Base-by-base conservation (phyloP, 345 rosid species). In the Populus ilicifolia region DNA sequence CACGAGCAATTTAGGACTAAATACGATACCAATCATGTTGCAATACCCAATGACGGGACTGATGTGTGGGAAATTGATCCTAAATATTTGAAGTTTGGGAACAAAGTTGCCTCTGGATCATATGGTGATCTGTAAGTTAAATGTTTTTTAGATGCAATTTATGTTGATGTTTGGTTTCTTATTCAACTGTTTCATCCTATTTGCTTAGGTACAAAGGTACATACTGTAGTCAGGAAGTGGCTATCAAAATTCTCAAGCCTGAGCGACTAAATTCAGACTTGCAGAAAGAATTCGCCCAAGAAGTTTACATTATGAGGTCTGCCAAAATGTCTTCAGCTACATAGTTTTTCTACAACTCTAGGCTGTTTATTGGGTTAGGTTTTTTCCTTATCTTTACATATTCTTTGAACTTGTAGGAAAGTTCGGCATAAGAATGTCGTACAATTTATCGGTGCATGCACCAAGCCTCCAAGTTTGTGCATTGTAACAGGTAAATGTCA, bases 11-110 rank as follows among this genome's bases (percentile, higher is more conserved):
- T 71, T 10, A 77, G 52, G 30, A 75, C 67, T 79, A 83, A 86
- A 69, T 67, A 75, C 54, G 85, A 81, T 50, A 78, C 81, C 65
- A 78, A 85, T 82, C 88, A 86, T 84, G 91, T 96, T 83, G 61
- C 90, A 71, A 96, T 96, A 88, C 99, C 98, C 69, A 83, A 75
- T 79, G 99, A 93, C 75, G 97, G 98, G 83, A 92, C 91, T 75
- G 98, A 96, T 85, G 99, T 90, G 36, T 96, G 99, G 99, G 99
- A 96, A 89, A 88, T 96, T 75, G 92, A 96, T 84, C 87, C 90
- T 23, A 77, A 81, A 79, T 74, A 88, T 76, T 80, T 96, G 79
- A 87, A 88, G 85, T 91, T 92, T 75, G 98, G 85, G 81, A 87
- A 76, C 79, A 93, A 90, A 88, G 89, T 95, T 80, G 99, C 99